These are phyloP conservation scores for Echeveria elegans DNA, from an alignment of 164 flowering plant genomes.

Conservation along the genomic window DNA sequence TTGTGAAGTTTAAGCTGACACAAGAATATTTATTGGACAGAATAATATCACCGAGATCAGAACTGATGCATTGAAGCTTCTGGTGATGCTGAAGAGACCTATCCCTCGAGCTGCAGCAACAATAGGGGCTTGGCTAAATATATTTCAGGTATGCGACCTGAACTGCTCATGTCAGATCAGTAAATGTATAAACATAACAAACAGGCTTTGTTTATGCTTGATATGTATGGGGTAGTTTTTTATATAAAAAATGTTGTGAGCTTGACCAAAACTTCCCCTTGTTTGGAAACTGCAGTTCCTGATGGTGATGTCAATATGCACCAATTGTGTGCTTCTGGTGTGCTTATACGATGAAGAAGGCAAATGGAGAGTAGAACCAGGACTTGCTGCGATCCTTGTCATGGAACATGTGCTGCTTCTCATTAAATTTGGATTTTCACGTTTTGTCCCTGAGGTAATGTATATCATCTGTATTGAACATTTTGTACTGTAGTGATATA, in stretches of 20 bases:
- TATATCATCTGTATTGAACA: background rate
- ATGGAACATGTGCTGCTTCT: slow-evolving; percentile 80
- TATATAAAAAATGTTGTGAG: background rate
- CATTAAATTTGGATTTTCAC: slow-evolving; percentile 78
- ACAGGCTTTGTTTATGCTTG: background rate
- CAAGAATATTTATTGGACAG: background rate
- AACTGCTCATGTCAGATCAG: background rate
- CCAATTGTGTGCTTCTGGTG: slow-evolving; percentile 14
- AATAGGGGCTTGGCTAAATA: slow-evolving; percentile 87
- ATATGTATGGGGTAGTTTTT: background rate
- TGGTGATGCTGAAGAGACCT: slow-evolving; percentile 68
- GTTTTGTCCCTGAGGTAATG: slow-evolving; percentile 79
- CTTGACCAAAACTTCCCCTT: background rate
- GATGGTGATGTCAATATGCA: slow-evolving; percentile 33
- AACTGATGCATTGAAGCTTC: slow-evolving; percentile 83
- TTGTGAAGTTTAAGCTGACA: background rate
- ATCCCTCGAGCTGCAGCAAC: slow-evolving; percentile 76
- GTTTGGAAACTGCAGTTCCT: slow-evolving; percentile 52
- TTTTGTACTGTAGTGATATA: too few species aligned
- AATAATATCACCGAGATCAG: slow-evolving; percentile 42
- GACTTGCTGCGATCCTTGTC: slow-evolving; percentile 80
- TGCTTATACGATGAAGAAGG: slow-evolving; percentile 14
- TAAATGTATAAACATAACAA: too few species aligned
- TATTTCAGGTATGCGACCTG: slow-evolving; percentile 59
- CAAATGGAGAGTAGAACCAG: slow-evolving; percentile 52